Percentiles rank a stretch among this genome's conserved stretches.
Evolutionary conservation across 495 filamentous ascomycete species (phyloP).

Genomic region (Aspergillus indologenus): DNA sequence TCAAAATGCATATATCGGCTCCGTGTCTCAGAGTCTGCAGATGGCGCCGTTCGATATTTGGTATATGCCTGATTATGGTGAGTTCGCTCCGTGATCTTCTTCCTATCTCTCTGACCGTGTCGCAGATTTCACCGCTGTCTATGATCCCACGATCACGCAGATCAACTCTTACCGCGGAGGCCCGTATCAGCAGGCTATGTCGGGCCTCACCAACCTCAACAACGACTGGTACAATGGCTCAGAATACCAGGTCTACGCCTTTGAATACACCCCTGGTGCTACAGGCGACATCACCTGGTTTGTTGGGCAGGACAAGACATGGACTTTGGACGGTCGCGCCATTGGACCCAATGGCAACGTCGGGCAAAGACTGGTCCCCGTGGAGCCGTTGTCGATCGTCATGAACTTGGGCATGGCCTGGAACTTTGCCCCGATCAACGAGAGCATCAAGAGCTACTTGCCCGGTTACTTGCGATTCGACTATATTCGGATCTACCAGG

Average conservation of each 20-base stretch:
- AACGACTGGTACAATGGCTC: slow-evolving; percentile 75
- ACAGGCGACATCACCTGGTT: slow-evolving; percentile 64
- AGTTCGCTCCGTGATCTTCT: slow-evolving; percentile 7
- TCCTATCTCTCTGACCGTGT: background rate
- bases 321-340: slow-evolving; percentile 62
- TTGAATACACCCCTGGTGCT: slow-evolving; percentile 68
- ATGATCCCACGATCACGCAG: slow-evolving; percentile 53
- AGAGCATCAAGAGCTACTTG: slow-evolving; percentile 51
- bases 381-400: slow-evolving; percentile 67
- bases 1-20: slow-evolving; percentile 49
- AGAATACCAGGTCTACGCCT: slow-evolving; percentile 67
- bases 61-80: slow-evolving; percentile 70
- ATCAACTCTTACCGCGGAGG: slow-evolving; percentile 69
- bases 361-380: slow-evolving; percentile 63
- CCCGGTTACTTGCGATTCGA: slow-evolving; percentile 72
- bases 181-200: slow-evolving; percentile 69
- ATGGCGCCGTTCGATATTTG: slow-evolving; percentile 74
- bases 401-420: slow-evolving; percentile 73
- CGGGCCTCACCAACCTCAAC: slow-evolving; percentile 68
- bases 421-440: slow-evolving; percentile 62
- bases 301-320: slow-evolving; percentile 62
- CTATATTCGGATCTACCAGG: slow-evolving; percentile 74
- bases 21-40: slow-evolving; percentile 70
- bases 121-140: slow-evolving; percentile 59
- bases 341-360: slow-evolving; percentile 72